These are phyloP conservation scores for Fusarium sambucinum DNA, from an alignment of 2,329 filamentous ascomycete species.

Conservation along the genomic window DNA sequence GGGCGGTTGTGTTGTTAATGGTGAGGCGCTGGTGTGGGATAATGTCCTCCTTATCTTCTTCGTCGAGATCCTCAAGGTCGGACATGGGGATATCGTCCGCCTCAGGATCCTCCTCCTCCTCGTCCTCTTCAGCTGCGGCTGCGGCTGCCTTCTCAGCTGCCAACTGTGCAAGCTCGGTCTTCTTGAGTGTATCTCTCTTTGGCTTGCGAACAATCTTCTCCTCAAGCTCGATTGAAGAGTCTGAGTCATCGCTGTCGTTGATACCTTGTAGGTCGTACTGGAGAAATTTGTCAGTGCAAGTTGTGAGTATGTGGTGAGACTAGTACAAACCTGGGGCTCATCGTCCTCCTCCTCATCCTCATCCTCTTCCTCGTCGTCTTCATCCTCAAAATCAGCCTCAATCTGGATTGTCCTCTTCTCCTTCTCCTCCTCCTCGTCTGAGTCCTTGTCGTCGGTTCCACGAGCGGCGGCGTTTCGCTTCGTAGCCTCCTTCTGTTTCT, in stretches of 20 bases:
- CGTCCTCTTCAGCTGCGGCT: slow-evolving; percentile 50
- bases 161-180: slow-evolving; percentile 50
- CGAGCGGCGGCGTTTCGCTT: slow-evolving; percentile 52
- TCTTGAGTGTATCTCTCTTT: slow-evolving; percentile 60
- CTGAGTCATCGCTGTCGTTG: slow-evolving; percentile 71
- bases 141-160: slow-evolving; percentile 36
- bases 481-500: slow-evolving; percentile 59
- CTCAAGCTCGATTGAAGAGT: slow-evolving; percentile 83
- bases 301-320: background rate
- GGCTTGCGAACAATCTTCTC: slow-evolving; percentile 70
- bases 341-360: slow-evolving; percentile 49
- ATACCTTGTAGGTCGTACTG: slow-evolving; percentile 67
- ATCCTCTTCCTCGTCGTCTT: slow-evolving; percentile 55
- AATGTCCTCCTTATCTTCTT: slow-evolving; percentile 86
- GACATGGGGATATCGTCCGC: slow-evolving; percentile 92
- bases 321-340: slow-evolving; percentile 46
- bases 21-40: slow-evolving; percentile 92
- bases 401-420: slow-evolving; percentile 53
- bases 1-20: slow-evolving; percentile 95
- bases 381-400: slow-evolving; percentile 52
- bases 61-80: slow-evolving; percentile 82
- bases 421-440: slow-evolving; percentile 53
- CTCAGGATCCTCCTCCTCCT: slow-evolving; percentile 76
- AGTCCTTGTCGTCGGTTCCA: slow-evolving; percentile 46
- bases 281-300: background rate